Evolutionary conservation across 768 basidiomycete genomes (phyloP), one percentile per base, ranked within the genome.

Genomic region (Clathrus columnatus): DNA sequence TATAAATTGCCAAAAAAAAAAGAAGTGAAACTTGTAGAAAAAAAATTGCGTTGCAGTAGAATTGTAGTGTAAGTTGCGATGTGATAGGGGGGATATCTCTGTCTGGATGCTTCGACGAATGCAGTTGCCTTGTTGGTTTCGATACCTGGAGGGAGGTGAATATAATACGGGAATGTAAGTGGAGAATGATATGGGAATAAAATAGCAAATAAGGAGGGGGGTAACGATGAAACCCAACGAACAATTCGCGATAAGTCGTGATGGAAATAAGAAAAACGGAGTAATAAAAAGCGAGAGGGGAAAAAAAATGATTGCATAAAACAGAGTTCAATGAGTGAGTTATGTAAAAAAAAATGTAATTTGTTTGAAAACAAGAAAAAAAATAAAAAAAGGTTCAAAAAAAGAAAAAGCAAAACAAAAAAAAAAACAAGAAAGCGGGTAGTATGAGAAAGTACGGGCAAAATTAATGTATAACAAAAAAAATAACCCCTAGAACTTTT

Each of bases 1-100:
- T 75, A 80, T 83, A 83, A 80, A 81, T 75, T 80, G 75, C 75
- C n/a, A n/a, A n/a, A n/a, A n/a, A n/a, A n/a, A n/a, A n/a, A n/a
- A n/a, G n/a, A n/a, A n/a, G n/a, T n/a, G n/a, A n/a, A n/a, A n/a
- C n/a, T n/a, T n/a, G n/a, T n/a, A n/a, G n/a, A n/a, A n/a, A n/a
- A n/a, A n/a, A n/a, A n/a, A n/a, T n/a, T n/a, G n/a, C n/a, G n/a
- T 20, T 42, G 41, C 41, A 42, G 20, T 42, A 11, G 41, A 42
- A 11, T 42, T 42, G 41, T 42, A 20, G n/a, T n/a, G n/a, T 28
- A 28, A 29, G 50, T 28, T 51, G 50, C 50, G 42, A 26, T n/a
- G 48, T 21, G 48, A 21, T 23, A 18, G 30, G 50, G 50, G 30
- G 50, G n/a, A 14, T n/a, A 28, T 17, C n/a, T 21, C 14, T 32